phyloP scores from a whole-genome alignment of 2,329 filamentous ascomycete genomes.

The Plenodomus lindquistii region DNA sequence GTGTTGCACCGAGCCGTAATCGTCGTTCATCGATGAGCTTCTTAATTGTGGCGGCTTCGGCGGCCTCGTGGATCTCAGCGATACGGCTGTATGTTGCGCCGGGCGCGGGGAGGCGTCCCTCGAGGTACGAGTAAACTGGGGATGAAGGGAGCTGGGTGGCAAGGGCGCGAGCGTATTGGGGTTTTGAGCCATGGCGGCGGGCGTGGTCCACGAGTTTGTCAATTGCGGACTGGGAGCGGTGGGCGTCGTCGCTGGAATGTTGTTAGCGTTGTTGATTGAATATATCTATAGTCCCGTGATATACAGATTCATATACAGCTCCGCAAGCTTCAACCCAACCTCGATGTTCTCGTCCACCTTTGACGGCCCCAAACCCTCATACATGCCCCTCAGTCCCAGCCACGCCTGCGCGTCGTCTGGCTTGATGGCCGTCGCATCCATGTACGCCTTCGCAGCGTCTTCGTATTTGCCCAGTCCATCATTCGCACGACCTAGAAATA shows the following conservation, averaged over 20 bases:
- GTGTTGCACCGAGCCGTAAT: slow-evolving; percentile 81
- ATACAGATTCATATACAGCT: slow-evolving; percentile 64
- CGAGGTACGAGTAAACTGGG: slow-evolving; percentile 77
- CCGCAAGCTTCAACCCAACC: slow-evolving; percentile 72
- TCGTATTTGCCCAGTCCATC: slow-evolving; percentile 74
- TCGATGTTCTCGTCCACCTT: slow-evolving; percentile 75
- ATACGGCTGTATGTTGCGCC: slow-evolving; percentile 79
- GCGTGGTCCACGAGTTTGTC: slow-evolving; percentile 80
- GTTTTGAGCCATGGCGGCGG: slow-evolving; percentile 69
- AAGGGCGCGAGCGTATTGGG: slow-evolving; percentile 77
- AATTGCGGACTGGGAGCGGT: slow-evolving; percentile 65
- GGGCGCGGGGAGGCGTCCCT: slow-evolving; percentile 81
- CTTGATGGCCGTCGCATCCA: slow-evolving; percentile 71
- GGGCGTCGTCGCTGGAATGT: slow-evolving; percentile 57
- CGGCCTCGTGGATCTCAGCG: slow-evolving; percentile 79
- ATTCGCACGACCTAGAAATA: slow-evolving; percentile 85
- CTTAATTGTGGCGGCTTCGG: slow-evolving; percentile 89
- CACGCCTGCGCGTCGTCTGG: slow-evolving; percentile 80
- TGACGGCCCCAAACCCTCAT: slow-evolving; percentile 72
- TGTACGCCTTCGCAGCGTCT: slow-evolving; percentile 77
- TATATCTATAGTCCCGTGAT: background rate
- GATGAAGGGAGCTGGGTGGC: slow-evolving; percentile 77
- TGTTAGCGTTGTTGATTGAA: slow-evolving; percentile 9
- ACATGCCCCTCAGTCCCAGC: slow-evolving; percentile 86
- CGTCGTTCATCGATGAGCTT: slow-evolving; percentile 85